These are phyloP conservation scores for Arachis hypogaea DNA, from an alignment of 306 rosid species.

Conservation along the genomic window DNA sequence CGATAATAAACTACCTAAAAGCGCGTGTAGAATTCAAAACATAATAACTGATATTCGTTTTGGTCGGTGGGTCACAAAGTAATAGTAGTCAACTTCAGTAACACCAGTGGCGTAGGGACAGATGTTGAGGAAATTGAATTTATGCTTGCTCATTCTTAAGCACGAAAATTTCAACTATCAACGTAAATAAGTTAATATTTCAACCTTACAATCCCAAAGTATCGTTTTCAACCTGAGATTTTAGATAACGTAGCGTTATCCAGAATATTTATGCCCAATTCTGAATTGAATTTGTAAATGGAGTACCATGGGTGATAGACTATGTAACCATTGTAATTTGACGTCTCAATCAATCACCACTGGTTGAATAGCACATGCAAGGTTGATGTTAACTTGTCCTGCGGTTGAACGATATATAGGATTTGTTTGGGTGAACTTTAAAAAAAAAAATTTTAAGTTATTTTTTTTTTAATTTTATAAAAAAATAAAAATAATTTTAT, in stretches of 20 bases:
- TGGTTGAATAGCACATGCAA: no score
- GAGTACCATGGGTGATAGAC: not conserved
- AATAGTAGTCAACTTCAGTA: not conserved
- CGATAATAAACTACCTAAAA: not conserved
- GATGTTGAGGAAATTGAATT: not conserved
- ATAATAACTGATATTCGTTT: not conserved
- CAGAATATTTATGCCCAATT: not conserved
- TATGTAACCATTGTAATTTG: no score
- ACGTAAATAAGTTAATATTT: not conserved
- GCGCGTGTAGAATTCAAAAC: not conserved
- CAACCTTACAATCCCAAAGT: not conserved
- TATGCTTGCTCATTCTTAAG: not conserved
- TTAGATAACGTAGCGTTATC: not conserved
- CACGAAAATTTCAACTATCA: not conserved
- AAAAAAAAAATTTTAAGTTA: no score
- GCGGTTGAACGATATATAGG: no score
- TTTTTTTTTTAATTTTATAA: no score
- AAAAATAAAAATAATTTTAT: no score
- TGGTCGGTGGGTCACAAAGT: not conserved
- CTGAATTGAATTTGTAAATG: not conserved
- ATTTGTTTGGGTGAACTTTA: no score
- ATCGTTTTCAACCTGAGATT: not conserved
- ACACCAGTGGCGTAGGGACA: not conserved
- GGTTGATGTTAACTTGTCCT: no score
- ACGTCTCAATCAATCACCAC: no score